phyloP scores from a whole-genome alignment of 768 basidiomycete genomes.

The Suillus subluteus region DNA sequence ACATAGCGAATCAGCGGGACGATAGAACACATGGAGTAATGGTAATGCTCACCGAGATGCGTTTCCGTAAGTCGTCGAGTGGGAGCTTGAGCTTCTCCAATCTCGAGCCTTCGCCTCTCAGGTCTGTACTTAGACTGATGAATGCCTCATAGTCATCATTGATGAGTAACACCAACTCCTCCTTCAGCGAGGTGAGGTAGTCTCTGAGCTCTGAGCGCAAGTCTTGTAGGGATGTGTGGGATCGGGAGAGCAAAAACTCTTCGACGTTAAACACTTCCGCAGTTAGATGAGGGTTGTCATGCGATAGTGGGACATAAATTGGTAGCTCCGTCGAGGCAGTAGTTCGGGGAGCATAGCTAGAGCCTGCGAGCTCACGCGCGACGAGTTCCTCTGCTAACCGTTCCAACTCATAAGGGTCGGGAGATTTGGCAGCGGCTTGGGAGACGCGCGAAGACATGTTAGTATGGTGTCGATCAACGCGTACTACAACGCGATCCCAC shows the following conservation, averaged over 20 bases:
- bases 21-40: conserved; percentile 8
- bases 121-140: conserved; percentile 91
- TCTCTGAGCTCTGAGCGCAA: conserved; percentile 85
- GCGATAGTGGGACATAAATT: conserved; percentile 72
- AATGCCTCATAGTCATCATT: conserved; percentile 99
- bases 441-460: conserved; percentile 11
- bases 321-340: conserved; percentile 49
- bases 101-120: conserved; percentile 82
- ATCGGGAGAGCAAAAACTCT: conserved; percentile 83
- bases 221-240: conserved; percentile 85
- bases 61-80: conserved; percentile 58
- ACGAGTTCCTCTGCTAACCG: conserved; percentile 75
- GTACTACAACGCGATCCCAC: conserved; percentile 8
- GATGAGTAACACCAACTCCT: conserved; percentile 93
- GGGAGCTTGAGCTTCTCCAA: conserved; percentile 72
- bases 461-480: neutral
- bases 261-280: conserved; percentile 79
- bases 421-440: neutral
- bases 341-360: conserved; percentile 12
- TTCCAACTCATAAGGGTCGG: conserved; percentile 69
- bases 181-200: conserved; percentile 82
- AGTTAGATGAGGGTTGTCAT: conserved; percentile 73
- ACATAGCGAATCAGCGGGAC: conserved; percentile 2
- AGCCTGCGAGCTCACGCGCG: conserved; percentile 47
- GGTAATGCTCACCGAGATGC: conserved; percentile 65